These are phyloP conservation scores for Neonothopanus nambi DNA, from an alignment of 1,284 basidiomycete species.

Conservation along the genomic window DNA sequence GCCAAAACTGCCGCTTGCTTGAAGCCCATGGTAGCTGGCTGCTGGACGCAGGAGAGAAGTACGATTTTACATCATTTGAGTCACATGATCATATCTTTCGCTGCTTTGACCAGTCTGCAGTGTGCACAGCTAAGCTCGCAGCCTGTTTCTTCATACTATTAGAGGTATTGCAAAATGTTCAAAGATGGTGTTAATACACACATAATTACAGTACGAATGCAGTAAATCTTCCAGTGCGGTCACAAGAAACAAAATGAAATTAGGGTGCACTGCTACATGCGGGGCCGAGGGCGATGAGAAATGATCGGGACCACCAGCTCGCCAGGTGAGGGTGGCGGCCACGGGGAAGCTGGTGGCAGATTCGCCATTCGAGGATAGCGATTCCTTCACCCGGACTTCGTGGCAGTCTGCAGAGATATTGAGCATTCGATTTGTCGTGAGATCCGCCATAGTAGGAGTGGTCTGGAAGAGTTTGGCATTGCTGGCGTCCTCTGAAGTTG, in stretches of 20 bases:
- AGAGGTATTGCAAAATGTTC: too few species aligned
- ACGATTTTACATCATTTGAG: background rate
- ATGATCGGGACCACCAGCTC: constrained; percentile 20
- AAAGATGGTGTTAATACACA: background rate
- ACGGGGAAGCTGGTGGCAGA: constrained; percentile 62
- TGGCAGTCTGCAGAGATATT: too few species aligned
- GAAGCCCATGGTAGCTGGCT: constrained; percentile 67
- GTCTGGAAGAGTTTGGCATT: too few species aligned
- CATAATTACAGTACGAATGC: constrained; percentile 11
- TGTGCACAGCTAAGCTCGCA: too few species aligned
- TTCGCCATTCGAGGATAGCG: constrained; percentile 64
- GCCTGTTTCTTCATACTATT: too few species aligned
- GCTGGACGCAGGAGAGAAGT: background rate
- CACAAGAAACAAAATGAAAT: constrained; percentile 3
- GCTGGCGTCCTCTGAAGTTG: too few species aligned
- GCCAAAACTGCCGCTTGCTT: constrained; percentile 80
- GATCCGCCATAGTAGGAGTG: too few species aligned
- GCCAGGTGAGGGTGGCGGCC: constrained; percentile 35
- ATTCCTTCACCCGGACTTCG: constrained; percentile 55
- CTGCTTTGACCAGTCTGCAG: too few species aligned
- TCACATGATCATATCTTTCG: too few species aligned
- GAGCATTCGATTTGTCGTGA: too few species aligned
- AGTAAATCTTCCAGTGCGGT: background rate
- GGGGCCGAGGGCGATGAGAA: background rate
- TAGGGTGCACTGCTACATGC: too few species aligned